A percentile compares a stretch with the other conserved stretches of the same genome.
Evolutionary conservation across 768 basidiomycete genomes (phyloP).

Genomic region (Mycena rosella): DNA sequence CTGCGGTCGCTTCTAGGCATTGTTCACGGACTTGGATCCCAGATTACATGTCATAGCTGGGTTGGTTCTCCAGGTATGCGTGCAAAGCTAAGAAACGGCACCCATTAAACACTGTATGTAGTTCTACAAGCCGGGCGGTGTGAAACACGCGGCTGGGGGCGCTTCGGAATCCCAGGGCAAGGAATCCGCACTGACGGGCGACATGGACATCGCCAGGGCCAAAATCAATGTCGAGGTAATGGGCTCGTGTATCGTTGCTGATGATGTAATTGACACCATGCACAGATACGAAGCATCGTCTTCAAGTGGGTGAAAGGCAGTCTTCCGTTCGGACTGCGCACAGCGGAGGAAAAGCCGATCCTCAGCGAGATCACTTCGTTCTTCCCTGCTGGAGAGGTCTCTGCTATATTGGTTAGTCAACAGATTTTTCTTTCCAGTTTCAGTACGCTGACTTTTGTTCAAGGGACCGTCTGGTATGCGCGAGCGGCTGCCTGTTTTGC

Average conservation of each 20-base stretch:
- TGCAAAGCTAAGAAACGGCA: no score
- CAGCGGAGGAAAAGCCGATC: slow-evolving; percentile 29
- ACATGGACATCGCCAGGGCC: slow-evolving; percentile 35
- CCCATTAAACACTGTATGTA: neutral
- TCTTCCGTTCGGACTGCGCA: slow-evolving; percentile 32
- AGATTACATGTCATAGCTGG: slow-evolving; percentile 41
- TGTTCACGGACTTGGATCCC: neutral
- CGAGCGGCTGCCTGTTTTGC: no score
- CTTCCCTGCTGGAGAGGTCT: slow-evolving; percentile 38
- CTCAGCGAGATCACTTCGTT: slow-evolving; percentile 32
- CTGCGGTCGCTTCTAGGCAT: no score
- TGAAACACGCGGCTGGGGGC: slow-evolving; percentile 30
- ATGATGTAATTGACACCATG: neutral
- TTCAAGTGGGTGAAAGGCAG: slow-evolving; percentile 36
- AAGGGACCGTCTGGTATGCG: slow-evolving; percentile 26
- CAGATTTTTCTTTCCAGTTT: no score
- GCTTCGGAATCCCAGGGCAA: slow-evolving; percentile 25
- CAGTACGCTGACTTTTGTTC: neutral
- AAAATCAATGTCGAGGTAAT: slow-evolving; percentile 36
- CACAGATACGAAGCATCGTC: slow-evolving; percentile 29
- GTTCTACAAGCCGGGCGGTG: slow-evolving; percentile 36
- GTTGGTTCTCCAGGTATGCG: slow-evolving; percentile 28
- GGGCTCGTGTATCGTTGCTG: neutral
- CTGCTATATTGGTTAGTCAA: slow-evolving; percentile 27
- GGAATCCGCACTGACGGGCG: slow-evolving; percentile 30